phyloP scores from a whole-genome alignment of 331 rosid species.

The Quercus lobata region DNA sequence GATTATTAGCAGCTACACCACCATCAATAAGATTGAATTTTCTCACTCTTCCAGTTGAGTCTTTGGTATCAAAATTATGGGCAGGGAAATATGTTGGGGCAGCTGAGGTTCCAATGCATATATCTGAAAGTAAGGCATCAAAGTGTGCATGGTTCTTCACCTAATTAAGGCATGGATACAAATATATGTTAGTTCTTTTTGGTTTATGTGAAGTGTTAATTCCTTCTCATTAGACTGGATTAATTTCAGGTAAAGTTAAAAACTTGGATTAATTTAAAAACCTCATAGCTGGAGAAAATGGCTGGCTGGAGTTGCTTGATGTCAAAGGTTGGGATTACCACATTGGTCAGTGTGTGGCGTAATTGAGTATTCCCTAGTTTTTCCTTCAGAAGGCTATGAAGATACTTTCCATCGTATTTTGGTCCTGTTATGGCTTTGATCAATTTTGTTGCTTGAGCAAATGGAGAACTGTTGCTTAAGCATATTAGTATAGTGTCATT shows the following conservation, averaged over 20 bases:
- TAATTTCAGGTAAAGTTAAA: no score
- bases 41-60: background rate
- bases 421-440: background rate
- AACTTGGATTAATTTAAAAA: background rate
- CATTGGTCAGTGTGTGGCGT: conserved; percentile 18
- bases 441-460: background rate
- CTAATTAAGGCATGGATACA: background rate
- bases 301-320: conserved; percentile 16
- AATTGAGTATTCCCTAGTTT: conserved; percentile 1
- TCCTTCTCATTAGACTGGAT: no score
- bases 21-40: background rate
- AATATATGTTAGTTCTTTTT: no score
- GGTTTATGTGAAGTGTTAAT: no score
- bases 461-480: no score
- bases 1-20: background rate
- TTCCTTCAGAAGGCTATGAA: background rate
- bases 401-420: conserved; percentile 17
- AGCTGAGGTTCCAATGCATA: conserved; percentile 2
- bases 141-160: background rate
- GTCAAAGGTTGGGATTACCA: conserved; percentile 28
- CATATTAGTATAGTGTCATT: no score
- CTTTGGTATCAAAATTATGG: background rate
- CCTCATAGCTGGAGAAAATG: conserved; percentile 28
- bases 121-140: background rate
- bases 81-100: background rate